Base-by-base conservation (phyloP, 139 green algal genomes). In the Volvox africanus region DNA sequence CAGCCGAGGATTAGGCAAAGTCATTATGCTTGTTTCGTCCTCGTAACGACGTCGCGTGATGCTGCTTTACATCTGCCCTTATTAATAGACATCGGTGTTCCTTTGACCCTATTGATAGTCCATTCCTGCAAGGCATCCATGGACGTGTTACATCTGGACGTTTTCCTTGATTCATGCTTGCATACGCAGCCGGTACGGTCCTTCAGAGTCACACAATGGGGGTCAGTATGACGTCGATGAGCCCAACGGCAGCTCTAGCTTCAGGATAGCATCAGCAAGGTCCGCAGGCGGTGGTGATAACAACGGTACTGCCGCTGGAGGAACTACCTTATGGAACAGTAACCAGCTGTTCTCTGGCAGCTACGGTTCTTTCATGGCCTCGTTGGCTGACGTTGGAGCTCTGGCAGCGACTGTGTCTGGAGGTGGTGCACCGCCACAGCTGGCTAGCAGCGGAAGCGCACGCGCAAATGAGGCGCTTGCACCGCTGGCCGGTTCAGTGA, bases 301-400 rank as follows among this genome's bases (percentile, higher is more conserved):
- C 44, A 55, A 55, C 44, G 36, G 35, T 18, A 30, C 37, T 20
- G 37, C 79, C 22, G 22, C 22, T 21, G 36, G 5, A 0, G 79
- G 65, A 28, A 12, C 65, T n/a, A n/a, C 67, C 83, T 28, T 89
- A 24, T 89, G 83, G 83, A 89, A 35, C 67, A 81, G 83, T 68
- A 89, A 89, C 83, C 68, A 80, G 83, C 83, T 89, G 24, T 89
- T 30, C 67, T 69, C 36, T 1, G 68, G 67, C 35, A 68, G 26
- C 67, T 65, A 62, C 26, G 36, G 36, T 36, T 44, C 17, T 20
- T 79, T 35, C 24, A 67, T 26, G 22, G 33, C 20, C 33, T 44
- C 82, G 50, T 35, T 79, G 3, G 78, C 11, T 26, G 61, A 79
- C 3, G 24, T 24, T 3, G 44, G 20, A 19, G 44, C 80, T 20